phyloP scores from a whole-genome alignment of 2,329 filamentous ascomycete species.

The Pochonia chlamydosporia region DNA sequence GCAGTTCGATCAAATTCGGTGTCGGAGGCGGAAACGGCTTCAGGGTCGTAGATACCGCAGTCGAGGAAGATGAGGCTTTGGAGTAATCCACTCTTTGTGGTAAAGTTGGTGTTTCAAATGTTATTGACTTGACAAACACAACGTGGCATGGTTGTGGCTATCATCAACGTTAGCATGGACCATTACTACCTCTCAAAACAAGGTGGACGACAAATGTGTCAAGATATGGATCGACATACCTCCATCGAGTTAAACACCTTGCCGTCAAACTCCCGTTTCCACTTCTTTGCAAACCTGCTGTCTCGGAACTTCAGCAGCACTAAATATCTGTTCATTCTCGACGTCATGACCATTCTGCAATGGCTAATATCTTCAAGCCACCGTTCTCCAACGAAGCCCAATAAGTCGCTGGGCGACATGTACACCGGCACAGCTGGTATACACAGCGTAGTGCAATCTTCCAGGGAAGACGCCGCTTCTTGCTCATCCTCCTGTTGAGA shows the following conservation, averaged over 20 bases:
- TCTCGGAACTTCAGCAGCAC: constrained; percentile 91
- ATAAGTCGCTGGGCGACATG: constrained; percentile 81
- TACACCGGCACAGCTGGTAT: constrained; percentile 94
- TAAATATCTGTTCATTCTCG: constrained; percentile 84
- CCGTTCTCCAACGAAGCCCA: constrained; percentile 85
- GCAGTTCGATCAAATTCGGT: constrained; percentile 80
- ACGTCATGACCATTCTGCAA: constrained; percentile 90
- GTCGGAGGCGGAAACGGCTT: constrained; percentile 63
- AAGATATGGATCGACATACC: constrained; percentile 37
- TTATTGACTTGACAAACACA: constrained; percentile 88
- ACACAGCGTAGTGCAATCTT: constrained; percentile 80
- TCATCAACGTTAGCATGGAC: constrained; percentile 12
- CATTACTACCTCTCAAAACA: not conserved
- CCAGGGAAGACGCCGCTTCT: constrained; percentile 26
- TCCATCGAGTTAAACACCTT: constrained; percentile 90
- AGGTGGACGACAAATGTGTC: not conserved
- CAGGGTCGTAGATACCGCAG: constrained; percentile 36
- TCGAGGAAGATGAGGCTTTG: constrained; percentile 40
- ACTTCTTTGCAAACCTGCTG: constrained; percentile 65
- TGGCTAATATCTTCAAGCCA: constrained; percentile 85
- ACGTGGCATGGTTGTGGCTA: constrained; percentile 89
- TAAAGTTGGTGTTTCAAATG: constrained; percentile 62
- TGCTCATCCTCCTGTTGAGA: constrained; percentile 20
- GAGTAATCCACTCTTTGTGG: constrained; percentile 52
- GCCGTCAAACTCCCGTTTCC: constrained; percentile 85